These are phyloP conservation scores for Leishmania tarentolae DNA, from an alignment of 208 protist genomes.

Conservation along the genomic window DNA sequence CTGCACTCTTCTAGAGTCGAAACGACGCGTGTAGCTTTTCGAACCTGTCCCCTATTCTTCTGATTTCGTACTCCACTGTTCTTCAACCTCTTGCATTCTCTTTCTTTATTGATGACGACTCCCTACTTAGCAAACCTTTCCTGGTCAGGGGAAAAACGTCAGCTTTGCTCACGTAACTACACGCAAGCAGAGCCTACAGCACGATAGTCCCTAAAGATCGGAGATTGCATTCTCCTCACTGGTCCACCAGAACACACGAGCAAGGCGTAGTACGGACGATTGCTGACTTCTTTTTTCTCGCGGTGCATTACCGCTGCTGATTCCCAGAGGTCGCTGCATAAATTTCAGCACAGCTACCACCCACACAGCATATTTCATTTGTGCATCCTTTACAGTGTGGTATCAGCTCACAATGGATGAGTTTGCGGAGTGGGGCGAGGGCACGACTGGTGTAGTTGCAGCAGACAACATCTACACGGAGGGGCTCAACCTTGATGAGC, in stretches of 20 bases:
- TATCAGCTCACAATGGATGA: constrained; percentile 37
- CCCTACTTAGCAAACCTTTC: not conserved
- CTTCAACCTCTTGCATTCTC: not conserved
- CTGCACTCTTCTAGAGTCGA: not conserved
- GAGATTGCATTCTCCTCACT: not conserved
- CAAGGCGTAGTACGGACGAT: not conserved
- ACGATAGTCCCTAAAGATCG: not conserved
- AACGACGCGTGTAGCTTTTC: not conserved
- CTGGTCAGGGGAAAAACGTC: not conserved
- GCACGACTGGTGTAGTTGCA: constrained; percentile 28
- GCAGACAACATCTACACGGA: constrained; percentile 18
- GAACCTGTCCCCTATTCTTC: not conserved
- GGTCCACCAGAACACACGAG: not conserved
- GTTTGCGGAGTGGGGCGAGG: constrained; percentile 57
- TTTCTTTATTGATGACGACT: not conserved
- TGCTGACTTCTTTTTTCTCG: not conserved
- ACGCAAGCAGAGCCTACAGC: not conserved
- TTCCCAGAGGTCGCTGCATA: not conserved
- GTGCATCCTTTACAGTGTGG: not conserved
- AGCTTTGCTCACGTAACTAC: not conserved
- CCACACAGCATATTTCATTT: not conserved
- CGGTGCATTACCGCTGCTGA: not conserved
- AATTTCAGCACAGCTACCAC: not conserved
- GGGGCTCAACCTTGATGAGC: constrained; percentile 21
- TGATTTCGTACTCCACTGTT: not conserved